Conservation (phyloP, 164 flowering plant species). For the Aristolochia contorta region DNA sequence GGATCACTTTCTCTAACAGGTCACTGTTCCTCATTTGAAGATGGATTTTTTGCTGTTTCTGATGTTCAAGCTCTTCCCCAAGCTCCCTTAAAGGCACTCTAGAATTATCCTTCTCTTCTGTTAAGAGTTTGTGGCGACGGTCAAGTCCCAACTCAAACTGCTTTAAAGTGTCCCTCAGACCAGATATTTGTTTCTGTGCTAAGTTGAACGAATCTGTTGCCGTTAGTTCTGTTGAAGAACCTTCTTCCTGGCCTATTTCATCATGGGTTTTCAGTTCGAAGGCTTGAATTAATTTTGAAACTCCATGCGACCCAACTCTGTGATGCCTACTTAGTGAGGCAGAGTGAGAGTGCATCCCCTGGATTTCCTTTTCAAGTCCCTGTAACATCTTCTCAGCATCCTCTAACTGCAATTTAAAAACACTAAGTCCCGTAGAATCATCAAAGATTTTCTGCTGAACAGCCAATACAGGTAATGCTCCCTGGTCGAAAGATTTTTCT, state of each 20-base stretch:
- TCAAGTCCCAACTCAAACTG: conserved; percentile 33
- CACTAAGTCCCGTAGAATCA: conserved; percentile 27
- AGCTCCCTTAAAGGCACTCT: conserved; percentile 28
- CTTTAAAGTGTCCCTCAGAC: conserved; percentile 36
- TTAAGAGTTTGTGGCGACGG: no score
- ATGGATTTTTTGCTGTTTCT: conserved; percentile 26
- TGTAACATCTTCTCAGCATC: conserved; percentile 41
- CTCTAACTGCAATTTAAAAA: conserved; percentile 33
- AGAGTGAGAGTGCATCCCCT: conserved; percentile 43
- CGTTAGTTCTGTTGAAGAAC: conserved; percentile 16
- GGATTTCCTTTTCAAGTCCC: conserved; percentile 63
- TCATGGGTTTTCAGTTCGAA: conserved; percentile 69
- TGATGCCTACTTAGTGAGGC: conserved; percentile 29
- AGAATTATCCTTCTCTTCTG: no score
- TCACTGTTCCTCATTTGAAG: conserved; percentile 30
- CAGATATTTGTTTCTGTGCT: conserved; percentile 28
- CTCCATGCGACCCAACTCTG: conserved; percentile 38
- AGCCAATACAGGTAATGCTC: conserved; percentile 9
- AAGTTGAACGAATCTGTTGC: conserved; percentile 28
- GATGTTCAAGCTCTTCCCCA: conserved; percentile 37
- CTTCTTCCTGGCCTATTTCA: conserved; percentile 37
- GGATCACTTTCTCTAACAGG: conserved; percentile 29
- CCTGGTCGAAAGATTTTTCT: conserved; percentile 13
- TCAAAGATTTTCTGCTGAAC: conserved; percentile 15
- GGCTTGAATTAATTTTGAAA: conserved; percentile 77